Base-by-base conservation (phyloP, 306 rosid genomes). In the Vicia sativa region DNA sequence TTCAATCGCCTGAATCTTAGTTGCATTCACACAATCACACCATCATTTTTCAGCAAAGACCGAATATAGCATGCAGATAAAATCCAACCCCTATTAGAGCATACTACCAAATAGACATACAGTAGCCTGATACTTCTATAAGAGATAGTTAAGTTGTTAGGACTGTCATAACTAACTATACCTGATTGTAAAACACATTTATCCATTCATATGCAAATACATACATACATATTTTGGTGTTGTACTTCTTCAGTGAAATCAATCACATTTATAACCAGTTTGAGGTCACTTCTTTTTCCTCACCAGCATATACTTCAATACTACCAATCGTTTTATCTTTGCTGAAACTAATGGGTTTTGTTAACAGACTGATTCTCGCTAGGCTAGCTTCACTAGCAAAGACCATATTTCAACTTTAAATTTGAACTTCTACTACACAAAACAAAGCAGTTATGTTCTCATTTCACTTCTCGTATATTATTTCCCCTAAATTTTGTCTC, bases 361-460 rank as follows among this genome's bases (percentile, higher is more conserved):
- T 7, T n/a, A 54, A 54, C 9, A 54, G 14, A 6, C 57, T 7
- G 18, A 31, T 25, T 72, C 62, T 9, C 26, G 18, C 59, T 39
- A 13, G 10, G 42, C 34, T 21, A n/a, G 46, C 57, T 41, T 68
- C 64, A 48, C 44, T 12, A 50, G 15, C 73, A 65, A 67, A 58
- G 54, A 49, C 58, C 45, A 14, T 46, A 48, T 62, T 42, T 62
- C 23, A 52, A 49, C 52, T n/a, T 31, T 15, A 56, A 18, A 48
- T 59, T 59, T 50, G 65, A 70, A 70, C 50, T 4, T 25, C 57
- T 18, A 49, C 1, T 57, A 19, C 62, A 59, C 26, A 63, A 9
- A 9, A 26, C 62, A 77, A 77, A 44, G 48, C 18, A 44, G 52
- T 31, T 19, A 10, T 65, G 26, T 66, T 42, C 10, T 60, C 50